These are phyloP conservation scores for Prorocentrum cordatum DNA, from an alignment of 169 alveolate genomes.

Conservation along the genomic window DNA sequence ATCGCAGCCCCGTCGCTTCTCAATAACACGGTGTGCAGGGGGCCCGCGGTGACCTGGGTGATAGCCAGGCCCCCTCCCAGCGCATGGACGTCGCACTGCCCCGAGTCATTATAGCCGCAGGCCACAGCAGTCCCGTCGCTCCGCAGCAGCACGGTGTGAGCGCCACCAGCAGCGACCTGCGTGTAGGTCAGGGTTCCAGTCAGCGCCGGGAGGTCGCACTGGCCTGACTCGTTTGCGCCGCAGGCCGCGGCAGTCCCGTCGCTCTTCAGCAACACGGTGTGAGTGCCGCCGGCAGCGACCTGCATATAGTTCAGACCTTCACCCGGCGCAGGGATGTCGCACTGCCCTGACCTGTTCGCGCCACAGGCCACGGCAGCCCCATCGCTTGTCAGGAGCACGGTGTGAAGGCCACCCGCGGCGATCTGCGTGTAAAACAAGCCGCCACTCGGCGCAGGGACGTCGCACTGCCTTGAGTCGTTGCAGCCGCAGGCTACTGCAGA, in stretches of 20 bases:
- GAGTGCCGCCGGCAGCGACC: not conserved
- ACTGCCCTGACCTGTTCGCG: not conserved
- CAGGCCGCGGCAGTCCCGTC: not conserved
- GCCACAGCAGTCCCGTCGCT: slow-evolving; percentile 1
- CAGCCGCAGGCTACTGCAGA: not conserved
- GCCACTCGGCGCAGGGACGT: not conserved
- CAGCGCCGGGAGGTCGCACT: not conserved
- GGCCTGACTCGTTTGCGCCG: not conserved
- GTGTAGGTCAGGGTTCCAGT: not conserved
- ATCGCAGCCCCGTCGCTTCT: not conserved
- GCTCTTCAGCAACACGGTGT: not conserved
- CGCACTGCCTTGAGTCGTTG: not conserved
- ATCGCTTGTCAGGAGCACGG: slow-evolving; percentile 3
- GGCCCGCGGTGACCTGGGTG: not conserved
- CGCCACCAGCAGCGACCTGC: not conserved
- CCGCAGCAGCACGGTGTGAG: not conserved
- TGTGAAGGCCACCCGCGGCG: not conserved
- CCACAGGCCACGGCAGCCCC: slow-evolving; percentile 1
- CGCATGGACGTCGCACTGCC: not conserved
- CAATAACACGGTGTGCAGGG: not conserved
- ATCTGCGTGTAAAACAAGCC: not conserved
- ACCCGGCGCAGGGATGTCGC: not conserved
- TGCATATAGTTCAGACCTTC: too few species aligned
- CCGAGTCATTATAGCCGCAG: not conserved
- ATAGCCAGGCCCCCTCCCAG: too few species aligned